Evolutionary conservation across 1,284 basidiomycete species (phyloP), one percentile per base, ranked within the genome.

Genomic region (Ceratobasidium sp.): DNA sequence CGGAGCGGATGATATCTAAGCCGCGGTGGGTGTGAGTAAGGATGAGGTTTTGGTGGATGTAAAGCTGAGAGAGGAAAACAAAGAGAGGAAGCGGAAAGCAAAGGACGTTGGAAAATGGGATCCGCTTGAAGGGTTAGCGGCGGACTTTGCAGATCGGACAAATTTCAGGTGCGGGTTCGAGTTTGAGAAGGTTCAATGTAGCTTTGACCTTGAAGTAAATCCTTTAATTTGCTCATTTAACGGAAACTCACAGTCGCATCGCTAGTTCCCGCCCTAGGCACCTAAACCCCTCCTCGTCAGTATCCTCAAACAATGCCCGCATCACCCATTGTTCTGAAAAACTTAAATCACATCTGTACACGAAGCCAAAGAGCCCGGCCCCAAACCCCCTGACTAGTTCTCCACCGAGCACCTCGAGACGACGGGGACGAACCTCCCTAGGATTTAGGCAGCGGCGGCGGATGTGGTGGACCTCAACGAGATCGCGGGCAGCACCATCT

Each of bases 401-500:
- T 19, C 33, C 47, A 76, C 73, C 56, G 60, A 44, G 31, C 79
- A 93, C 92, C 84, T 94, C 22, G 90, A 90, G 44, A 94, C 93
- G 0, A 94, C 98, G 81, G 96, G 96, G 11, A 97, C 95, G 54
- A 99, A 99, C 84, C 89, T 99, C 80, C 86, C 86, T 53, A 96
- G 96, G 24, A 89, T 98, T 79, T 99, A 97, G 97, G 86, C 90
- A 75, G 95, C 95, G 80, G 91, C 92, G 22, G 87, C 89, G 71
- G 86, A 85, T 75, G 90, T 97, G 76, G 88, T 99, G 76, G 92
- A 97, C 80, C 88, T 95, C 69, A 88, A 96, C 81, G 88, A 89
- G 67, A 90, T 99, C 74, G 94, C 94, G 80, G 97, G 97, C 31
- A 99, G 99, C 85, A 96, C 99, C 81, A 95, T 99, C 75, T 95